Evolutionary conservation across 495 filamentous ascomycete species (phyloP).

Genomic region (Endocarpon pusillum): DNA sequence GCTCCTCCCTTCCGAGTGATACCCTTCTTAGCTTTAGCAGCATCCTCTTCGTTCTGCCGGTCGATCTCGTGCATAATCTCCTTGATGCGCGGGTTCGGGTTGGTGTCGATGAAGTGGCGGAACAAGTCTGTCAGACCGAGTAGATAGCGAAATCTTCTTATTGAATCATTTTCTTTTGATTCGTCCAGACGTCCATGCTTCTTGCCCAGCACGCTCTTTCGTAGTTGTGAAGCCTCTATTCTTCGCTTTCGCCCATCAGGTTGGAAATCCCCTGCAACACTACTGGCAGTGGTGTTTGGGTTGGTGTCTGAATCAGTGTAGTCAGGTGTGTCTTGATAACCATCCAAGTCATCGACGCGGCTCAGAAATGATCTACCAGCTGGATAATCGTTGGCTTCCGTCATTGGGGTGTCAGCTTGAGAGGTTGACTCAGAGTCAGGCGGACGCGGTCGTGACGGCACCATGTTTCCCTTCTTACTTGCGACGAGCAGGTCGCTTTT

Average conservation of each 20-base stretch:
- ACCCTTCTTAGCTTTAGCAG: conserved; percentile 50
- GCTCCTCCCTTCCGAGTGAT: conserved; percentile 68
- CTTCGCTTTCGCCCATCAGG: conserved; percentile 70
- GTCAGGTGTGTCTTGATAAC: conserved; percentile 65
- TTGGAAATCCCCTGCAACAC: conserved; percentile 53
- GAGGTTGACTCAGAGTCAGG: conserved; percentile 31
- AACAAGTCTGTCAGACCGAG: conserved; percentile 94
- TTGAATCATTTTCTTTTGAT: conserved; percentile 91
- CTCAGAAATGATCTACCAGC: too few relatives aligned
- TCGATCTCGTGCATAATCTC: conserved; percentile 89
- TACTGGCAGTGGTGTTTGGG: conserved; percentile 80
- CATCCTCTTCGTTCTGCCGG: conserved; percentile 65
- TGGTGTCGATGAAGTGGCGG: conserved; percentile 97
- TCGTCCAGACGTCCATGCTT: conserved; percentile 83
- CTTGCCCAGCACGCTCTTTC: conserved; percentile 81
- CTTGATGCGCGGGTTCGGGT: conserved; percentile 79
- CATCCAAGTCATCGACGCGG: conserved; percentile 37
- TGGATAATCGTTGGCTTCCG: conserved; percentile 42
- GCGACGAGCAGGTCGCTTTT: too few relatives aligned
- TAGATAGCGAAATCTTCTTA: conserved; percentile 87
- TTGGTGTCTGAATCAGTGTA: conserved; percentile 87
- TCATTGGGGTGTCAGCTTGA: conserved; percentile 37
- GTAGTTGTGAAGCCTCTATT: conserved; percentile 68
- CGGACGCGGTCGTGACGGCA: conserved; percentile 33
- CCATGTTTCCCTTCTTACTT: too few relatives aligned